Conservation (phyloP, 805 yeast genomes). For the Candida gorgasii region DNA sequence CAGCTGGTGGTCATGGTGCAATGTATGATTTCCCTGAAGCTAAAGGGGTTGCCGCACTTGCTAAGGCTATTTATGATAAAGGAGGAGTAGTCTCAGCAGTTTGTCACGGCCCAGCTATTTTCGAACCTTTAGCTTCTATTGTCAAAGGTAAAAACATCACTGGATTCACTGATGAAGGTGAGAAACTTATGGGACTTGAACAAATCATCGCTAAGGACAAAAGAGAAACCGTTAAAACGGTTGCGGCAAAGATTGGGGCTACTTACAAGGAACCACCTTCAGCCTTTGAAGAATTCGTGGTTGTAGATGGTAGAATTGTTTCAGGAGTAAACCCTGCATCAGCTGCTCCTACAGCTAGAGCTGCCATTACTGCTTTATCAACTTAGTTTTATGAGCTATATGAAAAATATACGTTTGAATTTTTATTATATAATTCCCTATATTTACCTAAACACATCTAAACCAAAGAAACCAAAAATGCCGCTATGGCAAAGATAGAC, state of each 20-base stretch:
- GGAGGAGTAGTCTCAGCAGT: constrained; percentile 65
- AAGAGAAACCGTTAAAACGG: constrained; percentile 37
- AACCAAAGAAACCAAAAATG: background rate
- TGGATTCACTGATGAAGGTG: constrained; percentile 63
- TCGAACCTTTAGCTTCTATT: constrained; percentile 48
- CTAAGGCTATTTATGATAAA: constrained; percentile 45
- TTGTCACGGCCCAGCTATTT: constrained; percentile 67
- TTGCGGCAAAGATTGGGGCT: constrained; percentile 44
- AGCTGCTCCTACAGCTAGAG: constrained; percentile 50
- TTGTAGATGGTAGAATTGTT: constrained; percentile 58
- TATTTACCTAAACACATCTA: constrained; percentile 2
- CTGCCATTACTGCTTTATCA: constrained; percentile 25
- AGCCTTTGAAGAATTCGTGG: constrained; percentile 52
- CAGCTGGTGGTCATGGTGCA: constrained; percentile 69
- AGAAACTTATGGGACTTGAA: constrained; percentile 29
- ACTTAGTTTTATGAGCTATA: too few relatives aligned
- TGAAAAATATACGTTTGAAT: background rate
- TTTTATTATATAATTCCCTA: too few relatives aligned
- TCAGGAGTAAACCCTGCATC: constrained; percentile 70
- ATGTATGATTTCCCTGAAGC: constrained; percentile 59
- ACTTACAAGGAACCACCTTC: constrained; percentile 46
- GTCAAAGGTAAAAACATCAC: constrained; percentile 56
- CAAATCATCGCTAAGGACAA: constrained; percentile 22
- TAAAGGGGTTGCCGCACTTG: constrained; percentile 44
- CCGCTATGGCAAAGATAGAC: constrained; percentile 9